These are phyloP conservation scores for Sporothrix brunneoviolacea DNA, from an alignment of 2,329 filamentous ascomycete genomes.

Conservation along the genomic window DNA sequence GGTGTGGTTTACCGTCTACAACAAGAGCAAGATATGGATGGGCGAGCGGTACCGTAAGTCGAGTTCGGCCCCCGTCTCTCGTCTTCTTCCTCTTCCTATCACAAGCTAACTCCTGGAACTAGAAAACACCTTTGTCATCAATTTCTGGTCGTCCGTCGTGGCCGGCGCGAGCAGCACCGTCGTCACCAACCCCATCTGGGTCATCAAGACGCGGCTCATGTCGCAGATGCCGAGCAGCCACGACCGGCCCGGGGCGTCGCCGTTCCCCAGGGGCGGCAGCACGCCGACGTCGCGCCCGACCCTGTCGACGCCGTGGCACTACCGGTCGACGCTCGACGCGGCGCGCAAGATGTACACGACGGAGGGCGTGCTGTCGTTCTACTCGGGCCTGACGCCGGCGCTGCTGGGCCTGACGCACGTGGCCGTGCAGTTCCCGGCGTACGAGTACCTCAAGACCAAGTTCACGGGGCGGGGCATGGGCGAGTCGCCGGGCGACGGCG, in stretches of 20 bases:
- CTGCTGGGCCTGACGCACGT: conserved; percentile 90
- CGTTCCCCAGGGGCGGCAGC: conserved; percentile 43
- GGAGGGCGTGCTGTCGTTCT: conserved; percentile 86
- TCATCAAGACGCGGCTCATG: conserved; percentile 98
- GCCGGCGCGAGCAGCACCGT: conserved; percentile 91
- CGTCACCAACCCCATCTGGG: conserved; percentile 97
- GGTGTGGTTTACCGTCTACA: conserved; percentile 86
- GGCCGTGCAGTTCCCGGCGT: conserved; percentile 93
- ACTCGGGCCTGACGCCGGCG: conserved; percentile 88
- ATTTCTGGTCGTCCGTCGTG: conserved; percentile 82
- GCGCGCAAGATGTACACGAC: conserved; percentile 91
- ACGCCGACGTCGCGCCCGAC: conserved; percentile 49
- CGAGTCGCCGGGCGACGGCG: conserved; percentile 48
- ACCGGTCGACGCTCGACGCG: conserved; percentile 81
- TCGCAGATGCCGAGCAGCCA: conserved; percentile 60
- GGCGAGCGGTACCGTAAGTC: conserved; percentile 8
- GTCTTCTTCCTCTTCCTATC: no score
- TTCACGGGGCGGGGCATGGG: conserved; percentile 92
- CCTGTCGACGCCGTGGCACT: conserved; percentile 76
- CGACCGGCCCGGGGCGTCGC: conserved; percentile 39
- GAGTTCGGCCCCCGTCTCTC: no score
- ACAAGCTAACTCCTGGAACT: conserved; percentile 3
- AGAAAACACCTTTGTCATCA: conserved; percentile 73
- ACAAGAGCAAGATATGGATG: conserved; percentile 15
- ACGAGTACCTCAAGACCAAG: conserved; percentile 83